These are phyloP conservation scores for Albophoma yamanashiensis DNA, from an alignment of 2,329 filamentous ascomycete species.

Conservation along the genomic window DNA sequence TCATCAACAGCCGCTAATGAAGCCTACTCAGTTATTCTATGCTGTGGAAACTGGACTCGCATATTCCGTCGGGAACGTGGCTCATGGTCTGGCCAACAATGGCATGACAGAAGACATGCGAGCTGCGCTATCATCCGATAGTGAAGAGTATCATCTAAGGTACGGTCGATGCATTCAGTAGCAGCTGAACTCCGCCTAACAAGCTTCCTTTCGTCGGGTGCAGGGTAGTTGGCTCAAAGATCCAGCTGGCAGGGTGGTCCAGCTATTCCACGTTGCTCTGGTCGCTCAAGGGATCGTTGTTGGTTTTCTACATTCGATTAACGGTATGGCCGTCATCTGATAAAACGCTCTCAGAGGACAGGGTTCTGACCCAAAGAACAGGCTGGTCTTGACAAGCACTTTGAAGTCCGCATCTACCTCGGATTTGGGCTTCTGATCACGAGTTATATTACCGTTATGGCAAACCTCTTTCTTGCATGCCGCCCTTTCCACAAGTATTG, in stretches of 20 bases:
- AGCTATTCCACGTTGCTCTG: conserved; percentile 42
- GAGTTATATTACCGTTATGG: conserved; percentile 38
- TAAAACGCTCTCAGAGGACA: background rate
- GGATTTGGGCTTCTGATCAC: conserved; percentile 36
- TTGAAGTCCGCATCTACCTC: conserved; percentile 33
- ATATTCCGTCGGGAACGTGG: conserved; percentile 37
- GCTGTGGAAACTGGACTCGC: conserved; percentile 38
- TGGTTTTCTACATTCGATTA: conserved; percentile 44
- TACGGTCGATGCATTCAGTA: conserved; percentile 4
- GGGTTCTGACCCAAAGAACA: conserved; percentile 8
- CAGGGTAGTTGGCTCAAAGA: conserved; percentile 44
- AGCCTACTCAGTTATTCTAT: conserved; percentile 33
- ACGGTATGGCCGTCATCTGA: conserved; percentile 15
- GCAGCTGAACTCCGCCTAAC: background rate
- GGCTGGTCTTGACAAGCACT: conserved; percentile 27
- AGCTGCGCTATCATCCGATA: conserved; percentile 26
- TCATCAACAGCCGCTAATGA: background rate
- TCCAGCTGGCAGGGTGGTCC: conserved; percentile 45
- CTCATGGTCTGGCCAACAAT: conserved; percentile 44
- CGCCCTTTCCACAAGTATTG: conserved; percentile 42
- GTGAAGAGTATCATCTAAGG: conserved; percentile 32
- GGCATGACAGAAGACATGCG: conserved; percentile 42
- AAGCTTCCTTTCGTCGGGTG: background rate
- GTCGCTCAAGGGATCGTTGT: conserved; percentile 45
- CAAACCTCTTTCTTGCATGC: conserved; percentile 41